Evolutionary conservation across 1,284 basidiomycete species (phyloP), one percentile per base, ranked within the genome.

Genomic region (Marasmius sp.): DNA sequence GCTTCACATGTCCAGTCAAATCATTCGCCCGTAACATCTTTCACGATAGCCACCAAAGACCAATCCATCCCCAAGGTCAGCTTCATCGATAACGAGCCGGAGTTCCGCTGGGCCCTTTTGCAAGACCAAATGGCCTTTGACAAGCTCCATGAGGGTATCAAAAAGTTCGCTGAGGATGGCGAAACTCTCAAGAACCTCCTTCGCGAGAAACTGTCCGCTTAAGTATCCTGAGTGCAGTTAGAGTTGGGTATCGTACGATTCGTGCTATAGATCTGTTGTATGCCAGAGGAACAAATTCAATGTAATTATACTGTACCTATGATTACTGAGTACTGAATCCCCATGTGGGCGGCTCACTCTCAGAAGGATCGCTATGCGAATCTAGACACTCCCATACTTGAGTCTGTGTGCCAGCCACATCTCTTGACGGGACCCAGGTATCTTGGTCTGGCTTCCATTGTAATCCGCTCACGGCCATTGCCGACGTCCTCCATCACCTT

Each of bases 131-230:
- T 97, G 95, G 95, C 95, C 12, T 95, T 94, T 72, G 95, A 97
- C 78, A 97, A 98, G 81, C 81, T 94, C 59, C 93, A 97, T 79
- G 96, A 98, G 82, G 97, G 97, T 72, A 97, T 98, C 82, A 89
- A 87, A 80, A 95, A 95, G 79, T 99, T 99, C 75, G 95, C 95
- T 64, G 94, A 94, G 81, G 97, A 98, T 74, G 95, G 95, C 63
- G 85, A 89, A 72, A 89, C 93, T 9, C 89, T 99, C 79, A 96
- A 96, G 85, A 79, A 81, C 34, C 77, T 95, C 68, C 83, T 99
- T 72, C 87, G 84, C 76, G 71, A 89, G 78, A 97, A 96, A 83
- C 78, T 98, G 71, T 74, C 77, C 58, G 85, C 83, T 57, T 87
- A 72, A 77, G 64, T 43, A 10, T 58, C 54, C 38, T 27, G 56